A percentile compares a stretch with the other conserved stretches of the same genome.
Conservation (phyloP, 1,139 yeast genomes). For the Yamadazyma blattariae region DNA sequence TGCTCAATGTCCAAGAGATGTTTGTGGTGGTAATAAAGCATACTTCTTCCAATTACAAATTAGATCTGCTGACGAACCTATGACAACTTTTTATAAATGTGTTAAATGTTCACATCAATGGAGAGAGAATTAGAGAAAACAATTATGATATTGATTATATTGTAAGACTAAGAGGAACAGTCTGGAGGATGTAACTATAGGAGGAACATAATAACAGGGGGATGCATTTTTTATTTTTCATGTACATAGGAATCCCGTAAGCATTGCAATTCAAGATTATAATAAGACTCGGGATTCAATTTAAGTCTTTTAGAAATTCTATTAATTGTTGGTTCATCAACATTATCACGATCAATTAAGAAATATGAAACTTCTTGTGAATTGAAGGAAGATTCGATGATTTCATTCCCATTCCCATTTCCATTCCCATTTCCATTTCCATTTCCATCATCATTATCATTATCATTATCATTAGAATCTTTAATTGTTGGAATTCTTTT, state of each 20-base stretch:
- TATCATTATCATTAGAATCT: too few species aligned
- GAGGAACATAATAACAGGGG: neutral
- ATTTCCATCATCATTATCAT: too few species aligned
- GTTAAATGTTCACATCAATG: slow-evolving; percentile 91
- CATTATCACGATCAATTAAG: slow-evolving; percentile 1
- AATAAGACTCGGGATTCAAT: slow-evolving; percentile 19
- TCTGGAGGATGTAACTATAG: neutral
- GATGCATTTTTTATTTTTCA: neutral
- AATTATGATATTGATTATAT: too few species aligned
- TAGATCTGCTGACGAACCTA: slow-evolving; percentile 88
- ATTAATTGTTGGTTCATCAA: slow-evolving; percentile 9
- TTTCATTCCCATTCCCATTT: too few species aligned
- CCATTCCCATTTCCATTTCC: too few species aligned
- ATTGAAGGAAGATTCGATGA: slow-evolving; percentile 9
- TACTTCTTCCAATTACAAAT: slow-evolving; percentile 96
- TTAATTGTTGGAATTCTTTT: slow-evolving; percentile 7
- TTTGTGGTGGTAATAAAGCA: slow-evolving; percentile 87
- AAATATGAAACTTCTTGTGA: slow-evolving; percentile 9
- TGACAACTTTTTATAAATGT: slow-evolving; percentile 96
- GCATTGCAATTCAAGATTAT: slow-evolving; percentile 5
- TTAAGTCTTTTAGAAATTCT: slow-evolving; percentile 9
- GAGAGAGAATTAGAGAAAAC: slow-evolving; percentile 72
- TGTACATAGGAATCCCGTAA: slow-evolving; percentile 1
- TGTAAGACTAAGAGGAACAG: too few species aligned
- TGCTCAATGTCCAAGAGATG: slow-evolving; percentile 85